These are phyloP conservation scores for Colletotrichum karsti DNA, from an alignment of 2,329 filamentous ascomycete species.

Conservation along the genomic window DNA sequence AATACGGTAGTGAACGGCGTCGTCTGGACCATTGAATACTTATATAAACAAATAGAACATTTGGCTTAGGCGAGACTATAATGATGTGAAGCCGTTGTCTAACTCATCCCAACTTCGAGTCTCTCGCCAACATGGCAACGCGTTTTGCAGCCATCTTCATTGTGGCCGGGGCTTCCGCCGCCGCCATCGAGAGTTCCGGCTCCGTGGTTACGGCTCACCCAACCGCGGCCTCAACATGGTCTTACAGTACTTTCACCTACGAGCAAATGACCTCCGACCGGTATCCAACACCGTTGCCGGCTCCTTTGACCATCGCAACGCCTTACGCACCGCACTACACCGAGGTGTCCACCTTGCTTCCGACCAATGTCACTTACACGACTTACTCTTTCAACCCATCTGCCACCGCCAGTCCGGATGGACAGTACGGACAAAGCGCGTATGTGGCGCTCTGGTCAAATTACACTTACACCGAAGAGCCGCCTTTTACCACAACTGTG, in stretches of 20 bases:
- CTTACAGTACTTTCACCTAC: constrained; percentile 7
- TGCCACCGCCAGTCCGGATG: constrained; percentile 22
- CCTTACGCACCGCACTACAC: constrained; percentile 7
- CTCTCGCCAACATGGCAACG: neutral
- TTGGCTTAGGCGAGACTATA: too few species aligned
- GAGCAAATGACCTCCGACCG: neutral
- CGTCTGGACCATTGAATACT: too few species aligned
- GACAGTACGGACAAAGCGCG: constrained; percentile 40
- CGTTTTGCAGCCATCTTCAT: neutral
- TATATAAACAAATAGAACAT: too few species aligned
- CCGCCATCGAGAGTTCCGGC: neutral
- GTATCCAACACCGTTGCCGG: neutral
- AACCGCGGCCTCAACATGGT: neutral
- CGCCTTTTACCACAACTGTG: constrained; percentile 54
- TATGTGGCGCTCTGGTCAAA: constrained; percentile 45
- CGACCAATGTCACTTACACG: constrained; percentile 6
- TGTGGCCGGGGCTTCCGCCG: neutral
- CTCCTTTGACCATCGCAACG: neutral
- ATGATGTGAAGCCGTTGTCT: too few species aligned
- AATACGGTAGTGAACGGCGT: neutral
- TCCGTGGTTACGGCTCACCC: neutral
- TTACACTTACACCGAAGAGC: constrained; percentile 52
- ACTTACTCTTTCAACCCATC: neutral
- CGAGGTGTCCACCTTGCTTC: neutral
- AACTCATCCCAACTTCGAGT: too few species aligned